A percentile compares a stretch with the other conserved stretches of the same genome.
Conservation (phyloP, 306 rosid species). For the peach (Prunus persica) region DNA sequence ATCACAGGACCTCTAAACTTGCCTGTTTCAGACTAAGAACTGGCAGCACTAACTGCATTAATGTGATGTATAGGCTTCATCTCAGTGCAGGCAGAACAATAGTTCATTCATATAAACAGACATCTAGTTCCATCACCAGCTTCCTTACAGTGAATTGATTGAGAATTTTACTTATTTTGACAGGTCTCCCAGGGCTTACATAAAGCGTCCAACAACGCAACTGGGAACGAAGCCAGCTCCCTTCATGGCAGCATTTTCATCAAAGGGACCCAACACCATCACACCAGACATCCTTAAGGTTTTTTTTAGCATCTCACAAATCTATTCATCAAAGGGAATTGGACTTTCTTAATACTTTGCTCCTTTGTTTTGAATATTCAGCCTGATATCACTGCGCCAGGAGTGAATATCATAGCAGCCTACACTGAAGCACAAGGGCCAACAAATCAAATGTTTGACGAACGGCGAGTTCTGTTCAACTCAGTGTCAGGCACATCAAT, state of each 20-base stretch:
- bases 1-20: not conserved
- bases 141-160: not conserved
- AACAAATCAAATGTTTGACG: slow-evolving; percentile 60
- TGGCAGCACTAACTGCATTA: not conserved
- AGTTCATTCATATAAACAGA: no score
- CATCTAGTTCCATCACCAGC: not conserved
- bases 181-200: slow-evolving; percentile 67
- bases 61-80: not conserved
- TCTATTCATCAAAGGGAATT: not conserved
- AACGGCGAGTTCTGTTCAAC: slow-evolving; percentile 57
- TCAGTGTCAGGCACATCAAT: slow-evolving; percentile 88
- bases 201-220: slow-evolving; percentile 52
- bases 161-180: not conserved
- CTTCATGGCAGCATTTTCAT: slow-evolving; percentile 89
- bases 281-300: slow-evolving; percentile 89
- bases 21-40: not conserved
- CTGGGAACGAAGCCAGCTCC: slow-evolving; percentile 81
- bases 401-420: slow-evolving; percentile 88
- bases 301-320: not conserved
- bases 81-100: not conserved
- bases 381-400: slow-evolving; percentile 97
- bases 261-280: slow-evolving; percentile 72
- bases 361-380: slow-evolving; percentile 27
- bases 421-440: slow-evolving; percentile 78
- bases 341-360: not conserved